Base-by-base conservation (phyloP, 192 early-diverging fungal species). In the Diversispora eburnea region DNA sequence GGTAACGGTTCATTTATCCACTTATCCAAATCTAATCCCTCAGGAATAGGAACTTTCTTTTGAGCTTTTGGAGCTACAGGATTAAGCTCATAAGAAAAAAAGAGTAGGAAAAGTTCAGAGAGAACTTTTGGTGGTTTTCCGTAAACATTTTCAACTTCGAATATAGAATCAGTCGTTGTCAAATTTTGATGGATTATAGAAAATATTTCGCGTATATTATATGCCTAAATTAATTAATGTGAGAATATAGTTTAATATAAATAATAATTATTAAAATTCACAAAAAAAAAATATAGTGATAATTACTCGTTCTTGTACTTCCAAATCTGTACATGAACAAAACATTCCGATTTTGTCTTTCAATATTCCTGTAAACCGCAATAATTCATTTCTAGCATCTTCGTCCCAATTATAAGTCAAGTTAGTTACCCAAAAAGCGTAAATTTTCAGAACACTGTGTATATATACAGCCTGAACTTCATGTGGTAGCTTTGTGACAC, bases 51-150 rank as follows among this genome's bases (percentile, higher is more conserved):
- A 1, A 98, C 94, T 76, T 92, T 91, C 70, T 84, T 86, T 80
- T 98, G 96, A 0, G 96, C 96, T 51, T 91, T 92, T 3, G 89
- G 84, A 13, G 93, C 93, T 0, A 98, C 94, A 2, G 95, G 95
- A 64, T 94, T 96, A 15, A 98, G 83, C 54, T 95, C 96, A 62
- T 91, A 93, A 8, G 78, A 84, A 69, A 92, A 88, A 77, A 91
- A 96, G 43, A 93, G 69, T 13, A 75, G 76, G 6, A 84, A 81
- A n/a, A 95, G 80, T 7, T 87, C 85, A 51, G 79, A 72, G 49
- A 89, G 80, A 43, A 91, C 63, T 2, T 70, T 63, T 42, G 88
- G 86, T 3, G 85, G 60, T 47, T 81, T 79, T 4, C 79, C 77
- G 43, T 63, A 12, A 42, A 6, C 7, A 20, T 69, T 58, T 57